Base-by-base conservation (phyloP, 1,139 yeast species). In the Lodderomyces metapsilosis region DNA sequence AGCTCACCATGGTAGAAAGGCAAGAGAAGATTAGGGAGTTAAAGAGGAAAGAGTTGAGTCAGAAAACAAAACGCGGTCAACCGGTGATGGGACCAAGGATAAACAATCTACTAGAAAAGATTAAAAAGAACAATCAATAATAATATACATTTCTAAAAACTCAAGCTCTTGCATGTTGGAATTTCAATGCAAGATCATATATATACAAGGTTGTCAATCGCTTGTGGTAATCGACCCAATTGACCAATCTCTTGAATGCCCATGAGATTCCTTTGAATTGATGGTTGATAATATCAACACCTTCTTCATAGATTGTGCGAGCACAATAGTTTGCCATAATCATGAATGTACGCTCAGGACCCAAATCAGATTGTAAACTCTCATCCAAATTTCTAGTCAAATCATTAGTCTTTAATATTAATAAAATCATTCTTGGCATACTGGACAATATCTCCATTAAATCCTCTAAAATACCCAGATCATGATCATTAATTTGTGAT, bases 321-420 rank as follows among this genome's bases (percentile, higher is more conserved):
- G 97, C 91, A 66, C 98, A 92, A 61, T 92, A 92, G 36, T 80
- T 79, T 1, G 96, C 95, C 84, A 92, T 77, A 39, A 92, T 88
- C 51, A 91, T 65, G 53, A 92, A 92, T 0, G 96, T 85, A 43
- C 96, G 71, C 58, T 87, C 92, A 2, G 89, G 86, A 0, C 98
- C 98, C 37, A 91, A 66, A 0, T 97, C 95, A 48, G 83, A 82
- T 37, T 85, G 78, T 45, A 92, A 71, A 47, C 78, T 74, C 55
- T 92, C 98, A 61, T 92, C 98, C 40, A 92, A 68, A 51, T 82
- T 84, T 53, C 99, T 74, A 0, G 96, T 89, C 44, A 94, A 71
- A 66, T 94, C 99, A 58, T 94, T 92, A 0, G 99, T 94, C 59
- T 94, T 94, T 54, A 94, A 69, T 43, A 94, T 87, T 49, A 92